Evolutionary conservation across 345 rosid genomes (phyloP).

Genomic region (Leavenworthia alabamica): DNA sequence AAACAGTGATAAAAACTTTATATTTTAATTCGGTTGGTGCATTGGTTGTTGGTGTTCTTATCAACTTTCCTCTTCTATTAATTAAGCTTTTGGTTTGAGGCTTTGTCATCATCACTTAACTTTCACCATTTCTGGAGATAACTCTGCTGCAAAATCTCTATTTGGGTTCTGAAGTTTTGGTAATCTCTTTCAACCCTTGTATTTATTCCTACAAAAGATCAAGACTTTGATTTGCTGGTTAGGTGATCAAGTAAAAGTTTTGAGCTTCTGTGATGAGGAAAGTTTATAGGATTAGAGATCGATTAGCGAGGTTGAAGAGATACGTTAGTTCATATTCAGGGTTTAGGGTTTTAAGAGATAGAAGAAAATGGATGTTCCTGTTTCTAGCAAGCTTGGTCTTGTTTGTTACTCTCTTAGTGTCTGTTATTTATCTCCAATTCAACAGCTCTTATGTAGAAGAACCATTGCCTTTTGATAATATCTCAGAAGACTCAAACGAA

Average conservation of each 20-base stretch:
- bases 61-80: constrained; percentile 25
- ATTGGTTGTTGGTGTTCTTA: constrained; percentile 29
- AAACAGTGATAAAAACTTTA: constrained; percentile 11
- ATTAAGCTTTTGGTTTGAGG: not conserved
- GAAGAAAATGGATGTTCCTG: constrained; percentile 76
- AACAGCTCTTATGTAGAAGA: constrained; percentile 41
- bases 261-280: constrained; percentile 36
- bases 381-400: constrained; percentile 74
- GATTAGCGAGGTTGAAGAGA: constrained; percentile 1
- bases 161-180: constrained; percentile 9
- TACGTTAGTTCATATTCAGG: constrained; percentile 32
- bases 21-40: constrained; percentile 28
- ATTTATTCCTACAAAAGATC: constrained; percentile 14
- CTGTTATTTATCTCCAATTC: constrained; percentile 37
- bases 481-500: constrained; percentile 43
- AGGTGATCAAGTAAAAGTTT: not conserved
- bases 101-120: constrained; percentile 5
- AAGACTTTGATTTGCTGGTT: constrained; percentile 6
- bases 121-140: not conserved
- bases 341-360: constrained; percentile 57
- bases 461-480: constrained; percentile 39
- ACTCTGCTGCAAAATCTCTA: constrained; percentile 11
- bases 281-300: constrained; percentile 42
- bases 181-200: not conserved
- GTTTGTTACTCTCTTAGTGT: constrained; percentile 52